Evolutionary conservation across 495 filamentous ascomycete species (phyloP).

Genomic region (Tuber melanosporum): DNA sequence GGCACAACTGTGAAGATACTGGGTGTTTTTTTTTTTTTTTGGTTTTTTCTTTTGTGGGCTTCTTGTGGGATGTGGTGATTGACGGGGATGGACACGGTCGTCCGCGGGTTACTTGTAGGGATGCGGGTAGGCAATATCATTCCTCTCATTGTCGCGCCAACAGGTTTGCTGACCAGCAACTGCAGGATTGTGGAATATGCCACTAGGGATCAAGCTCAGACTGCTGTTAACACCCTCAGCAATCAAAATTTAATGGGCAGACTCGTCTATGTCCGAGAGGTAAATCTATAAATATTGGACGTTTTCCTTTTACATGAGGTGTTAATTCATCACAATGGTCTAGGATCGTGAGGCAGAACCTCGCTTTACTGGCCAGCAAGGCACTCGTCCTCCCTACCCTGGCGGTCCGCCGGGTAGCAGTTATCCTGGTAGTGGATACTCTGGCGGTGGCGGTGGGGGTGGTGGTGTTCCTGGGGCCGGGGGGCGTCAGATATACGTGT

Average conservation of each 20-base stretch:
- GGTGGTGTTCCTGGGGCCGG: conserved; percentile 54
- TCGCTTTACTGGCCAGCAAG: conserved; percentile 73
- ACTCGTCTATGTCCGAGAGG: conserved; percentile 97
- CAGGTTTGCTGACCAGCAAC: conserved; percentile 32
- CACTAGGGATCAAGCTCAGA: conserved; percentile 96
- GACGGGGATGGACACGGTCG: conserved; percentile 91
- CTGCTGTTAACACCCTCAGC: conserved; percentile 94
- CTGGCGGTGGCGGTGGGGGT: conserved; percentile 49
- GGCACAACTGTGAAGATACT: conserved; percentile 86
- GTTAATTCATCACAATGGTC: conserved; percentile 3
- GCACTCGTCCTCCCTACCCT: conserved; percentile 62
- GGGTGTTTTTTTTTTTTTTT: conserved; percentile 55
- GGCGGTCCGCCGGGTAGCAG: conserved; percentile 48
- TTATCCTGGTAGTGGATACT: conserved; percentile 46
- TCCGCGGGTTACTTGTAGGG: conserved; percentile 86
- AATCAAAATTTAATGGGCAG: conserved; percentile 98
- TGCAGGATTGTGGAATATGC: conserved; percentile 99
- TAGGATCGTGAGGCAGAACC: conserved; percentile 95
- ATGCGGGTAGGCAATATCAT: conserved; percentile 77
- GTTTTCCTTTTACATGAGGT: background rate
- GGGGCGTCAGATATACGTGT: conserved; percentile 88
- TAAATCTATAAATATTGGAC: conserved; percentile 45
- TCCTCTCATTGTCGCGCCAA: conserved; percentile 6
- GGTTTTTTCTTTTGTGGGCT: conserved; percentile 61
- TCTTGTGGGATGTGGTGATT: conserved; percentile 96